phyloP scores from a whole-genome alignment of 805 yeast species.

The Hanseniaspora hatyaiensis region DNA sequence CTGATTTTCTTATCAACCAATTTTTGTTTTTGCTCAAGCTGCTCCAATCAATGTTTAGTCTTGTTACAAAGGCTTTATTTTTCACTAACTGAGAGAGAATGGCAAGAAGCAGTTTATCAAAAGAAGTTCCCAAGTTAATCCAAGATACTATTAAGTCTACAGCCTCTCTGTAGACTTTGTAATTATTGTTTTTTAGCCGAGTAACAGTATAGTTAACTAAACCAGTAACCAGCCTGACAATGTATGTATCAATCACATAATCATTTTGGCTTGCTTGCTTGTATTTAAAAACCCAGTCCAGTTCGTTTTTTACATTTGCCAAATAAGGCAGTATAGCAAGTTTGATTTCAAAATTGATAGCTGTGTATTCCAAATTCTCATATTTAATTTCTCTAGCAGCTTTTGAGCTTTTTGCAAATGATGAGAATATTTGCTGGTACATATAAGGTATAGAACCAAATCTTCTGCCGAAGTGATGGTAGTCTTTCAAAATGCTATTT shows the following conservation, averaged over 20 bases:
- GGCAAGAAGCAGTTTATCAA: slow-evolving; percentile 6
- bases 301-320: background rate
- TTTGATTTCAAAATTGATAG: slow-evolving; percentile 12
- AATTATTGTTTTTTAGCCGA: background rate
- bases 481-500: background rate
- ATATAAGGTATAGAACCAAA: slow-evolving; percentile 14
- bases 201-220: slow-evolving; percentile 2
- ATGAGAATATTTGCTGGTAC: slow-evolving; percentile 7
- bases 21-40: background rate
- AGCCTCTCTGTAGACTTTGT: background rate
- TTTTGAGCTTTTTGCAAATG: background rate
- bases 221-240: slow-evolving; percentile 13
- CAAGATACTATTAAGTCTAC: background rate
- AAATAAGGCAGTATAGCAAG: slow-evolving; percentile 8
- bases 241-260: slow-evolving; percentile 12
- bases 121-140: background rate
- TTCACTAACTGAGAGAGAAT: slow-evolving; percentile 8
- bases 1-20: slow-evolving; percentile 11
- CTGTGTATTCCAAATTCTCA: background rate
- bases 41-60: slow-evolving; percentile 2
- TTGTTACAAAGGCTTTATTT: background rate
- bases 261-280: background rate
- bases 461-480: slow-evolving; percentile 15
- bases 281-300: slow-evolving; percentile 2
- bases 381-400: background rate